These are phyloP conservation scores for Thozetella sp. DNA, from an alignment of 495 filamentous ascomycete genomes.

Conservation along the genomic window DNA sequence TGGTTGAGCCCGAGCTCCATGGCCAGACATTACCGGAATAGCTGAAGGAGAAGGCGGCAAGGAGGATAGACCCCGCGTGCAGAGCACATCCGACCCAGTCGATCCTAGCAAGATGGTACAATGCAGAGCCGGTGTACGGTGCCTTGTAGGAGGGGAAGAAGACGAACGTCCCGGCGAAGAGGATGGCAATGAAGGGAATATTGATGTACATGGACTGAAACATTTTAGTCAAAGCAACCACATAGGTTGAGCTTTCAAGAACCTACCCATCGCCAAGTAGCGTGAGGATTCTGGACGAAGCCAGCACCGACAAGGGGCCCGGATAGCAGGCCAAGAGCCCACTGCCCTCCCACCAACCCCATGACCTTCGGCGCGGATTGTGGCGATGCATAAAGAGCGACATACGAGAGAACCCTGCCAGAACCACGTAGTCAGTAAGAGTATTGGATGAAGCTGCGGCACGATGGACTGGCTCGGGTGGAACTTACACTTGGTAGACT, in stretches of 20 bases:
- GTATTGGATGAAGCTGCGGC: too few species aligned
- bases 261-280: conserved; percentile 49
- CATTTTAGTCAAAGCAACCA: neutral
- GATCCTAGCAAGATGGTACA: conserved; percentile 29
- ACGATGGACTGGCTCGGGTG: too few species aligned
- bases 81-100: conserved; percentile 40
- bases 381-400: conserved; percentile 4
- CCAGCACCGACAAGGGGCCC: conserved; percentile 62
- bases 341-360: conserved; percentile 32
- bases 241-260: too few species aligned
- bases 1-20: conserved; percentile 47
- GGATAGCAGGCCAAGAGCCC: conserved; percentile 48
- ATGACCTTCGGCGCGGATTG: conserved; percentile 44
- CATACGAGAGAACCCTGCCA: neutral
- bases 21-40: conserved; percentile 48
- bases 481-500: conserved; percentile 43
- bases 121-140: conserved; percentile 22
- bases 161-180: conserved; percentile 55
- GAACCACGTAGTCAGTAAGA: conserved; percentile 37
- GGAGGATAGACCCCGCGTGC: conserved; percentile 33
- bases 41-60: conserved; percentile 44
- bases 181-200: conserved; percentile 52
- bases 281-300: conserved; percentile 40
- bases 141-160: conserved; percentile 49
- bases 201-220: conserved; percentile 63